Percentiles rank a stretch among this genome's conserved stretches.
Conservation (phyloP, 139 green algal genomes). For the Closterium sp. region DNA sequence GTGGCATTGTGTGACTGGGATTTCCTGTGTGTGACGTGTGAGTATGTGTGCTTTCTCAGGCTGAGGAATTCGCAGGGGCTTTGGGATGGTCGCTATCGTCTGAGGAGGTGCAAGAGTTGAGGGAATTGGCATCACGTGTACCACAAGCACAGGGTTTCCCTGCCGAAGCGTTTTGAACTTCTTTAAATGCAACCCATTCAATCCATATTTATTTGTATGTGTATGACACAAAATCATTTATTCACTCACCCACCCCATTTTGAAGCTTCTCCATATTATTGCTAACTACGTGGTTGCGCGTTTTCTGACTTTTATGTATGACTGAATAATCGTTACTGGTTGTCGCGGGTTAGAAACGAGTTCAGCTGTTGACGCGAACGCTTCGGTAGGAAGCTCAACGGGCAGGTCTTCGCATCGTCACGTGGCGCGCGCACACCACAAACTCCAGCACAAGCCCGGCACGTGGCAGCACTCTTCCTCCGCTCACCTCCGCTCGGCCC, state of each 20-base stretch:
- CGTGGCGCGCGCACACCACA: background rate
- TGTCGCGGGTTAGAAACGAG: no score
- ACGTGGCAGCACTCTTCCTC: background rate
- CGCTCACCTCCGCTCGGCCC: background rate
- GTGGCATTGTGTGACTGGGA: no score
- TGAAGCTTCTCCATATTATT: no score
- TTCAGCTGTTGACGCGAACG: background rate
- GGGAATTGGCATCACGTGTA: background rate
- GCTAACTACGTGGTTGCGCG: no score
- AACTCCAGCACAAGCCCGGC: background rate
- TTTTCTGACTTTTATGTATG: no score
- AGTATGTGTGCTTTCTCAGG: constrained; percentile 44
- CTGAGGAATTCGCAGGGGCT: constrained; percentile 52
- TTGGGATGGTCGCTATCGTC: constrained; percentile 28
- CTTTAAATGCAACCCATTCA: no score
- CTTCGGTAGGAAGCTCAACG: background rate
- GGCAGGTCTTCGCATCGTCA: background rate
- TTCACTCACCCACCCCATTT: no score
- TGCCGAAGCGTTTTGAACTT: constrained; percentile 31
- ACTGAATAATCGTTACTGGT: no score
- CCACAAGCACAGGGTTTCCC: constrained; percentile 34
- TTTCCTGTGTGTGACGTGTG: no score
- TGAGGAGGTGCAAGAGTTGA: constrained; percentile 34
- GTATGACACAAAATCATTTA: no score
- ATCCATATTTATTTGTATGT: no score